phyloP scores from a whole-genome alignment of 306 rosid species.

The Fragaria ananassa region DNA sequence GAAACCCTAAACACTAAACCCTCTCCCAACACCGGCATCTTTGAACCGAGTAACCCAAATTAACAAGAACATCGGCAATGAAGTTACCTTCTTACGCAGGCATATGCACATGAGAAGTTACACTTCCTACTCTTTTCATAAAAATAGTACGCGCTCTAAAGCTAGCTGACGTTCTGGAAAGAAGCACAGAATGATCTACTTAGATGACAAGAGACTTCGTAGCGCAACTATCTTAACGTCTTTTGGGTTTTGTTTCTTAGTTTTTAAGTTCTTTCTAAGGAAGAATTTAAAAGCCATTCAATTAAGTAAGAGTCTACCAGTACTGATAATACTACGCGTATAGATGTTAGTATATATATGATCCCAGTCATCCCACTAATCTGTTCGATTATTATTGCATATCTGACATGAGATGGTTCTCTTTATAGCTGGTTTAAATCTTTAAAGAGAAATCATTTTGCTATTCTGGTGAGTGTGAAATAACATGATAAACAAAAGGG shows the following conservation, averaged over 20 bases:
- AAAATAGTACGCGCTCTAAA: background rate
- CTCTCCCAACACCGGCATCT: background rate
- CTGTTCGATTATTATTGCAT: slow-evolving; percentile 1
- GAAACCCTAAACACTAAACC: background rate
- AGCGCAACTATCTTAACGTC: background rate
- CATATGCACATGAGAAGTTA: background rate
- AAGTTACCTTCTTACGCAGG: background rate
- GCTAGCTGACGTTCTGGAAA: background rate
- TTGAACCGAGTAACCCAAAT: background rate
- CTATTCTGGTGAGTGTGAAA: slow-evolving; percentile 18
- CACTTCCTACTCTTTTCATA: background rate
- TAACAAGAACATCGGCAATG: background rate
- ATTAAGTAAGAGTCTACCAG: background rate
- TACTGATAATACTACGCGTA: background rate
- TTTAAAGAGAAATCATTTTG: slow-evolving; percentile 17
- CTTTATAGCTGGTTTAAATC: slow-evolving; percentile 32
- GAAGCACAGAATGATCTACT: slow-evolving; percentile 4
- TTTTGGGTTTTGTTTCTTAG: background rate
- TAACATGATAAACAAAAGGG: background rate
- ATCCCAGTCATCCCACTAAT: slow-evolving; percentile 3
- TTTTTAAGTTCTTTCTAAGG: background rate
- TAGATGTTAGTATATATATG: background rate
- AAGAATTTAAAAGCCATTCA: background rate
- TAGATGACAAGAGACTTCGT: slow-evolving; percentile 6
- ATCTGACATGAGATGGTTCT: slow-evolving; percentile 7